Percentiles rank a stretch among this genome's conserved stretches.
phyloP scores from a whole-genome alignment of 805 yeast species.

The Teunomyces cretensis region DNA sequence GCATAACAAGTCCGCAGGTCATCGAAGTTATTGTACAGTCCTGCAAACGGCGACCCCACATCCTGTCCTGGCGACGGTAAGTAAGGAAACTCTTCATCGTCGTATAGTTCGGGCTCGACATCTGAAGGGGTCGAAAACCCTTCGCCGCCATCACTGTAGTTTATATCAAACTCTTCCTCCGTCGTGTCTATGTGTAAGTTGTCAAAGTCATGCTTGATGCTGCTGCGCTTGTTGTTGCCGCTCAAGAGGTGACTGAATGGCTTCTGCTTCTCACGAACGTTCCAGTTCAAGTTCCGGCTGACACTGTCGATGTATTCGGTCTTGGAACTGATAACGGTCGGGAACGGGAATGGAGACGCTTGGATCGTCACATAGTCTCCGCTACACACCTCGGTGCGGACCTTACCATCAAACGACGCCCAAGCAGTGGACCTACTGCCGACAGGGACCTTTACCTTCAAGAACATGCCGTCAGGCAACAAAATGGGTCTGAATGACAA shows the following conservation, averaged over 20 bases:
- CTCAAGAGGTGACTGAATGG: conserved; percentile 66
- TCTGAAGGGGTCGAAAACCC: conserved; percentile 16
- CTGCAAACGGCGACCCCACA: neutral
- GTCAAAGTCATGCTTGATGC: conserved; percentile 11
- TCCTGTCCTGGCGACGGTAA: conserved; percentile 30
- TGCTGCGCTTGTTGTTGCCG: conserved; percentile 45
- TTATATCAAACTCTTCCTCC: conserved; percentile 36
- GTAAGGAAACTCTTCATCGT: conserved; percentile 25
- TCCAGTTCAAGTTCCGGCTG: conserved; percentile 89
- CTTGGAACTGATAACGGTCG: conserved; percentile 76
- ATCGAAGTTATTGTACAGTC: conserved; percentile 31
- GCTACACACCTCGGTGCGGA: conserved; percentile 71
- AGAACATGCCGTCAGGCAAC: conserved; percentile 87
- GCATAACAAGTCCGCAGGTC: conserved; percentile 39
- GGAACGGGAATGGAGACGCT: conserved; percentile 91
- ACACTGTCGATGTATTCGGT: conserved; percentile 83
- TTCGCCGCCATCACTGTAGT: conserved; percentile 26
- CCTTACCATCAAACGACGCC: conserved; percentile 95
- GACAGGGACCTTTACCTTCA: conserved; percentile 77
- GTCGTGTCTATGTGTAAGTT: conserved; percentile 13
- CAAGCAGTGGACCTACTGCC: conserved; percentile 88
- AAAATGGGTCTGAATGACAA: conserved; percentile 89
- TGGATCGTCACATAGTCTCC: conserved; percentile 86
- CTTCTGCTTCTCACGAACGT: conserved; percentile 83
- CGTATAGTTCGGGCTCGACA: conserved; percentile 6